Evolutionary conservation across 805 yeast genomes (phyloP).

Genomic region (Lipomyces starkeyi): DNA sequence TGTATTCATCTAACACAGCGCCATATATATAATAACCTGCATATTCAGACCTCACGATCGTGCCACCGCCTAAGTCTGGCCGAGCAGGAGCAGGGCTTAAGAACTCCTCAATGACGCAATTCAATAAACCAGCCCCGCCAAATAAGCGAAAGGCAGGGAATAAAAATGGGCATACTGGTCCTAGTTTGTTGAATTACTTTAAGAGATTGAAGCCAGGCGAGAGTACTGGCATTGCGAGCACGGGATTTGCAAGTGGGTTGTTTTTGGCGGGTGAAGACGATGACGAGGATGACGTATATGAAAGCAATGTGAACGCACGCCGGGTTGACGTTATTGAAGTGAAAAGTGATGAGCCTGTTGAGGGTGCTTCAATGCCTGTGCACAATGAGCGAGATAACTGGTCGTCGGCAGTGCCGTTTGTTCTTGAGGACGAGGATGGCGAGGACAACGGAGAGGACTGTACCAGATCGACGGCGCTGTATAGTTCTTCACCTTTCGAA

Average conservation of each 20-base stretch:
- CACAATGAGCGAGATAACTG: background rate
- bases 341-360: background rate
- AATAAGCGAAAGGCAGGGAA: background rate
- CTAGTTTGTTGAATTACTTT: constrained; percentile 12
- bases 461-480: background rate
- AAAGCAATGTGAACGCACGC: background rate
- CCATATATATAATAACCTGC: background rate
- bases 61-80: background rate
- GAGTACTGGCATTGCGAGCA: background rate
- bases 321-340: background rate
- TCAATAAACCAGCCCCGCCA: background rate
- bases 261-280: background rate
- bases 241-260: background rate
- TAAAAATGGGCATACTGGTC: constrained; percentile 6
- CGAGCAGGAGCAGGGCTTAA: background rate
- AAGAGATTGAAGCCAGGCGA: background rate
- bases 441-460: background rate
- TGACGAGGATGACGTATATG: background rate
- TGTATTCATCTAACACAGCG: background rate
- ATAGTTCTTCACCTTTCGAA: background rate
- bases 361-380: background rate
- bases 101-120: background rate
- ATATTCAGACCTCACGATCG: background rate
- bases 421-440: background rate
- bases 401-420: background rate